Base-by-base conservation (phyloP, 1,284 basidiomycete species). In the Phenoliferia sp. region DNA sequence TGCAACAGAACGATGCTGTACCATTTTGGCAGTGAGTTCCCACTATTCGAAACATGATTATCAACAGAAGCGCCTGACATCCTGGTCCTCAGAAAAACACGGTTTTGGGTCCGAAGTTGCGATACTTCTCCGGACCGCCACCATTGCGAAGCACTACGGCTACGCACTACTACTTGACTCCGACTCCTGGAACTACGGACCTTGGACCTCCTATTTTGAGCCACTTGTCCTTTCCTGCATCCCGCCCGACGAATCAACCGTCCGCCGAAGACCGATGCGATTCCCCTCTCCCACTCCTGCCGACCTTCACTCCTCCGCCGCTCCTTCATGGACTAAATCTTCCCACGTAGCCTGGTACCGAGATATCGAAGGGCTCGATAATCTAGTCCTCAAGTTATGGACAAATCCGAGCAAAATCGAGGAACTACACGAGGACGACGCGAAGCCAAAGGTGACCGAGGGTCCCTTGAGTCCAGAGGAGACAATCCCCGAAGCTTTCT, bases 51-150 rank as follows among this genome's bases (percentile, higher is more conserved):
- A 16, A 15, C 28, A 16, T 16, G 19, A n/a, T 26, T 12, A 6
- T 7, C 28, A 32, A 4, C 52, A 4, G 9, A 7, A 10, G 7
- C 3, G 19, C 7, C 68, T n/a, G n/a, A n/a, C n/a, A n/a, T n/a
- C n/a, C n/a, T n/a, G n/a, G n/a, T n/a, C n/a, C n/a, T n/a, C n/a
- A 68, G 74, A 71, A 2, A 57, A 66, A 12, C 74, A 75, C 63
- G 74, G 74, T 3, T 72, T 74, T 32, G 74, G 73, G 2, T 69
- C 66, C 52, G 74, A 75, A 55, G 61, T 71, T n/a, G 62, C 68
- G 22, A 65, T 74, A 31, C 60, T 75, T 28, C 35, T 72, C 3
- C 69, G 74, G 15, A 62, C 71, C 15, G 67, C 73, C n/a, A 29
- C 68, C 1, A 64, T 75, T n/a, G 68, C 73, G 10, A 29, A 59